Evolutionary conservation across 2,329 filamentous ascomycete genomes (phyloP).

Genomic region (Gnomoniopsis sp.): DNA sequence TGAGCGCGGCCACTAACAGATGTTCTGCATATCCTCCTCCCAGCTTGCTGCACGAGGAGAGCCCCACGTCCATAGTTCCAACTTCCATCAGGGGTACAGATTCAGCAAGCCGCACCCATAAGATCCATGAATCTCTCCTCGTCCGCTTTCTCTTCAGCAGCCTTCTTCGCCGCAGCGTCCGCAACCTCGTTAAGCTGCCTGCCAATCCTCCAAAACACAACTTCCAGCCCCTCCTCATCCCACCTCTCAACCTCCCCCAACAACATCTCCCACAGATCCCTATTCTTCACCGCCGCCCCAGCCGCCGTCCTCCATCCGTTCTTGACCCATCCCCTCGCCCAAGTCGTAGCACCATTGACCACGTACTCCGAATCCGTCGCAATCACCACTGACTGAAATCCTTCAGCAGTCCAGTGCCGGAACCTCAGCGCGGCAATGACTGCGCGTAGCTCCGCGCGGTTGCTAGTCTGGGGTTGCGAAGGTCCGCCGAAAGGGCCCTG

Average conservation of each 20-base stretch:
- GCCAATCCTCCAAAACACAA: constrained; percentile 2
- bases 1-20: no score
- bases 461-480: constrained; percentile 39
- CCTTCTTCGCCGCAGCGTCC: constrained; percentile 1
- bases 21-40: no score
- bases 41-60: no score
- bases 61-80: no score
- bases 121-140: no score
- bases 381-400: constrained; percentile 41
- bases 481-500: constrained; percentile 40
- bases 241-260: constrained; percentile 11
- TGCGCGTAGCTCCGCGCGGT: constrained; percentile 54
- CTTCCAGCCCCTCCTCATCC: not conserved
- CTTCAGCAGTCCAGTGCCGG: constrained; percentile 39
- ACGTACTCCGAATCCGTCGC: constrained; percentile 54
- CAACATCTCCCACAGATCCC: constrained; percentile 49
- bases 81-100: no score
- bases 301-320: constrained; percentile 40
- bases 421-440: constrained; percentile 47
- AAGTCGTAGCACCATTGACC: constrained; percentile 40
- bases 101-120: no score
- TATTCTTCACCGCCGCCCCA: constrained; percentile 40
- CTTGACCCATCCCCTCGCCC: constrained; percentile 38
- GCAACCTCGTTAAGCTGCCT: not conserved
- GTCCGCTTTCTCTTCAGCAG: not conserved